phyloP scores from a whole-genome alignment of 2,329 filamentous ascomycete genomes.

The Sporothrix globosa region DNA sequence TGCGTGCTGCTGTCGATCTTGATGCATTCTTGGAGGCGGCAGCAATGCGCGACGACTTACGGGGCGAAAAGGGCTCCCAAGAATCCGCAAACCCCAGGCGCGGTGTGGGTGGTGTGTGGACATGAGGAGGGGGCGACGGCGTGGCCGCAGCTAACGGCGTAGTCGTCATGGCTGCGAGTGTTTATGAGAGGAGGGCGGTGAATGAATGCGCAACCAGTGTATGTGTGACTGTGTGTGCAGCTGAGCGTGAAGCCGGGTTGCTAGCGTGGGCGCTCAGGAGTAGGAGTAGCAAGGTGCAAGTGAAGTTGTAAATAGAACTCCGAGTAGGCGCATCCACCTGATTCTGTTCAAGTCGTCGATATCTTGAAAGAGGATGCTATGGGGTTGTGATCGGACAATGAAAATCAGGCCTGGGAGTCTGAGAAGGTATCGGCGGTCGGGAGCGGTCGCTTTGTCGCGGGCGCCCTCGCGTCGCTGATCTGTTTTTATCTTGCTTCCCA shows the following conservation, averaged over 20 bases:
- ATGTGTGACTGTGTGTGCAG: neutral
- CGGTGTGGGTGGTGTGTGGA: slow-evolving; percentile 71
- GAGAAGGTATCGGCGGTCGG: neutral
- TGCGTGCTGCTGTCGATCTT: slow-evolving; percentile 47
- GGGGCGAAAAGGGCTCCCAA: slow-evolving; percentile 73
- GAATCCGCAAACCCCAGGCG: slow-evolving; percentile 67
- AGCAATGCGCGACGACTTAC: slow-evolving; percentile 69
- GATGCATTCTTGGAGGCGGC: slow-evolving; percentile 50
- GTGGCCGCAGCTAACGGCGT: slow-evolving; percentile 51
- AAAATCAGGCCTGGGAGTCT: slow-evolving; percentile 1
- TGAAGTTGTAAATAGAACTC: neutral
- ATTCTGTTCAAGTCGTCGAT: neutral
- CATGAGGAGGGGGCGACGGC: slow-evolving; percentile 61
- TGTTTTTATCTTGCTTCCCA: slow-evolving; percentile 8
- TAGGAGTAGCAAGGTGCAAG: neutral
- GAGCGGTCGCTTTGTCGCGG: slow-evolving; percentile 3
- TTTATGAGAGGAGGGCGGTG: neutral
- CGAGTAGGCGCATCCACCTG: neutral
- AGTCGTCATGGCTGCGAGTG: slow-evolving; percentile 44
- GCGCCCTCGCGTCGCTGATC: slow-evolving; percentile 27
- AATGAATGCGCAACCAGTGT: neutral
- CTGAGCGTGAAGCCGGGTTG: neutral
- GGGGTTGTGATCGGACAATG: neutral
- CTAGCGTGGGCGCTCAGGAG: slow-evolving; percentile 1
- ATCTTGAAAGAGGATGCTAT: neutral